Evolutionary conservation across 441 rosid genomes (phyloP).

Genomic region (Pelargonium myrrhifolium): DNA sequence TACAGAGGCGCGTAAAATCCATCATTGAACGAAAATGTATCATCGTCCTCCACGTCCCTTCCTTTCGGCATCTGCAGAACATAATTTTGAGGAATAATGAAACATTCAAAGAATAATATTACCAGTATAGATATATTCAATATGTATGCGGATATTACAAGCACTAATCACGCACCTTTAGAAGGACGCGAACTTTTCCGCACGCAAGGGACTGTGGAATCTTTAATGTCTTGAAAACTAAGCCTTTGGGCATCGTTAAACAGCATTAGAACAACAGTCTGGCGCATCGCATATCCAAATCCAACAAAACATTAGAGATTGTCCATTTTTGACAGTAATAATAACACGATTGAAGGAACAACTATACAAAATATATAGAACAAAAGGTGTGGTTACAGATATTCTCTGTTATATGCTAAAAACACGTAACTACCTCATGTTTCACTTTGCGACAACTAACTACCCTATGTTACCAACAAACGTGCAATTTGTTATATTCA

Average conservation of each 20-base stretch:
- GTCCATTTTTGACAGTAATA: not conserved
- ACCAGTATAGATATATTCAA: not conserved
- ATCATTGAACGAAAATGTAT: conserved; percentile 80
- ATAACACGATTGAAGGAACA: conserved; percentile 8
- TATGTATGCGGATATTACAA: not conserved
- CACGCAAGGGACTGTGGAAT: conserved; percentile 96
- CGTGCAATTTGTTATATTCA: too few species aligned
- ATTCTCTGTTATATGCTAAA: too few species aligned
- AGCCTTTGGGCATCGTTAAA: conserved; percentile 91
- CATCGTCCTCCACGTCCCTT: conserved; percentile 87
- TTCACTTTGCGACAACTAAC: too few species aligned
- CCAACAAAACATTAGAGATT: conserved; percentile 21
- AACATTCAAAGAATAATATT: not conserved
- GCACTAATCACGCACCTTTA: conserved; percentile 46
- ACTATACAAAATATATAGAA: not conserved
- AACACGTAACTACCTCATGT: too few species aligned
- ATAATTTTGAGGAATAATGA: conserved; percentile 12
- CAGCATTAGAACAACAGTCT: conserved; percentile 96
- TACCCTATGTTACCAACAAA: too few species aligned
- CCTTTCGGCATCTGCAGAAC: conserved; percentile 75
- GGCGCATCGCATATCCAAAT: conserved; percentile 21
- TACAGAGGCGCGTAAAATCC: conserved; percentile 73
- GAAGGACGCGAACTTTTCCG: conserved; percentile 91
- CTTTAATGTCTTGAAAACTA: conserved; percentile 89
- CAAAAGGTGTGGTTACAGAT: not conserved